These are phyloP conservation scores for Scutellaria minor DNA, from an alignment of 257 asterid species.

Conservation along the genomic window DNA sequence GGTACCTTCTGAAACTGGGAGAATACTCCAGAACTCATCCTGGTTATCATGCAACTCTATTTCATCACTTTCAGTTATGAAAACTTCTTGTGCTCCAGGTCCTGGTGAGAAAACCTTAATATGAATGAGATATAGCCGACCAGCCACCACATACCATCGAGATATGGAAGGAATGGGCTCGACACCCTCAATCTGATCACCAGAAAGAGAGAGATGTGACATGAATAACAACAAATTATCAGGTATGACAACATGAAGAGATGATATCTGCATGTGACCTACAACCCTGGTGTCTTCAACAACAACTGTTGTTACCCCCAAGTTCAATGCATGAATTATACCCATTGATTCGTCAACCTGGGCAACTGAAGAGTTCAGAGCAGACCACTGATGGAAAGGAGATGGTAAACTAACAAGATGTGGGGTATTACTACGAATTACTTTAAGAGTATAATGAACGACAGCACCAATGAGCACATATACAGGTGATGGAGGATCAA, in stretches of 20 bases:
- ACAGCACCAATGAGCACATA: slow-evolving; percentile 79
- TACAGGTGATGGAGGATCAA: slow-evolving; percentile 90
- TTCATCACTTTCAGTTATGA: slow-evolving; percentile 71
- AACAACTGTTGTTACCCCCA: slow-evolving; percentile 69
- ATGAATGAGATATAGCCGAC: slow-evolving; percentile 67
- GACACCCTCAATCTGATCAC: slow-evolving; percentile 52
- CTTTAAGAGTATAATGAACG: slow-evolving; percentile 69
- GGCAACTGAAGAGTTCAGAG: slow-evolving; percentile 79
- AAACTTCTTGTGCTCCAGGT: slow-evolving; percentile 68
- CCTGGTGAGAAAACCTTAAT: slow-evolving; percentile 75
- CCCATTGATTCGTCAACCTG: slow-evolving; percentile 66
- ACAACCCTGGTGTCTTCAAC: slow-evolving; percentile 89
- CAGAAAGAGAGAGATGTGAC: slow-evolving; percentile 63
- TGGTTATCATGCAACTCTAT: slow-evolving; percentile 60
- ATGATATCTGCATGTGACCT: slow-evolving; percentile 80
- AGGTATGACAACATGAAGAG: slow-evolving; percentile 83
- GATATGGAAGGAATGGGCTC: slow-evolving; percentile 60
- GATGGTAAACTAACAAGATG: slow-evolving; percentile 76
- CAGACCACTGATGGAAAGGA: slow-evolving; percentile 75
- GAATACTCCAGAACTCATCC: slow-evolving; percentile 66
- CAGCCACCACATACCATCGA: slow-evolving; percentile 84
- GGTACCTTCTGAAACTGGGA: slow-evolving; percentile 57
- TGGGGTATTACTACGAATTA: slow-evolving; percentile 72
- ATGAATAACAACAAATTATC: slow-evolving; percentile 65
- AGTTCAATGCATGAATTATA: slow-evolving; percentile 59